phyloP scores from a whole-genome alignment of 805 yeast species.

The Metschnikowia sp. region DNA sequence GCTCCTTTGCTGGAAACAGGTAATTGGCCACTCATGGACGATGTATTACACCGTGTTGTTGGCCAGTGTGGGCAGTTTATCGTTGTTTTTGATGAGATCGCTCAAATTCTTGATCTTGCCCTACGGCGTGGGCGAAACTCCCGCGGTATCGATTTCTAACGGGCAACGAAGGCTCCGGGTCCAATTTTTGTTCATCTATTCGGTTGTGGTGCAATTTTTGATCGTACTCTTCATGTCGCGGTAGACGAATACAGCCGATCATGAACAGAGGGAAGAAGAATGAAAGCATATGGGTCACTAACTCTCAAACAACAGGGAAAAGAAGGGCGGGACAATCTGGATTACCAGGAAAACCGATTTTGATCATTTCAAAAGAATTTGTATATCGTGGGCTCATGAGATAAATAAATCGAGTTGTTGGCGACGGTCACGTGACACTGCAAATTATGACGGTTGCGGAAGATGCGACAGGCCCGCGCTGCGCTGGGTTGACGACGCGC shows the following conservation, averaged over 20 bases:
- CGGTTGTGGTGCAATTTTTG: constrained; percentile 74
- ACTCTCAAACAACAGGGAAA: not conserved
- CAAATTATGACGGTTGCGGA: not conserved
- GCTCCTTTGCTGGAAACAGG: constrained; percentile 50
- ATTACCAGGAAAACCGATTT: not conserved
- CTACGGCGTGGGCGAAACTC: constrained; percentile 32
- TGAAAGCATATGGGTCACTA: not conserved
- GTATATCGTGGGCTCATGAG: too few species aligned
- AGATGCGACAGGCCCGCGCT: not conserved
- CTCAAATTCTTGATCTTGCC: constrained; percentile 68
- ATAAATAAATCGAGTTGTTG: not conserved
- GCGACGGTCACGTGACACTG: not conserved
- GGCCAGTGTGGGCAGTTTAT: constrained; percentile 43
- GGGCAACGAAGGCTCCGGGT: constrained; percentile 76
- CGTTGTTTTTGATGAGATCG: constrained; percentile 65
- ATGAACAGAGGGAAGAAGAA: not conserved
- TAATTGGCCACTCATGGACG: constrained; percentile 34
- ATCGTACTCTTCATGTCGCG: constrained; percentile 66
- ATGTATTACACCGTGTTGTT: constrained; percentile 34
- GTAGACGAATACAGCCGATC: not conserved
- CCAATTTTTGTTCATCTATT: constrained; percentile 81
- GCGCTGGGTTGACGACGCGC: not conserved
- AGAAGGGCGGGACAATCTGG: too few species aligned
- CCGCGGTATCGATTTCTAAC: constrained; percentile 58
- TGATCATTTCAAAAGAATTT: too few species aligned